phyloP scores from a whole-genome alignment of 169 alveolate species.

The Plasmodium cynomolgi region DNA sequence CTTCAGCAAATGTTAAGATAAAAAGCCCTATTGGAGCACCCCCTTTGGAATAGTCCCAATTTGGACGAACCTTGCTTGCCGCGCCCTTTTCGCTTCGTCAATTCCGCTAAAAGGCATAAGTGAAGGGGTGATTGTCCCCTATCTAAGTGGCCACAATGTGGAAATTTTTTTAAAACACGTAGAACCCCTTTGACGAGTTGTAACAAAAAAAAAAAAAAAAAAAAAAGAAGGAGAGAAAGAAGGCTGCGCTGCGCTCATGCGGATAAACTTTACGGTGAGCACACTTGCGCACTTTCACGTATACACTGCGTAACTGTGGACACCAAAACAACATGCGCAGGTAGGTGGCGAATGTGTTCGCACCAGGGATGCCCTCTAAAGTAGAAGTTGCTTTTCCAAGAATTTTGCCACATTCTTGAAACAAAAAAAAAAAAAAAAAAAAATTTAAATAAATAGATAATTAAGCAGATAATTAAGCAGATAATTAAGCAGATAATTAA shows the following conservation, averaged over 20 bases:
- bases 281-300: background rate
- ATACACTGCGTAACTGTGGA: background rate
- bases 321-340: background rate
- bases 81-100: background rate
- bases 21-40: background rate
- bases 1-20: background rate
- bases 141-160: background rate
- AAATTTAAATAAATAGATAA: background rate
- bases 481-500: background rate
- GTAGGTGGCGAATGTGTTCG: background rate
- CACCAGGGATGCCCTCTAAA: background rate
- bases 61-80: background rate
- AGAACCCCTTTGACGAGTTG: background rate
- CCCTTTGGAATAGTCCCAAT: background rate
- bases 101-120: background rate
- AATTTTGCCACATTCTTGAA: background rate
- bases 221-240: background rate
- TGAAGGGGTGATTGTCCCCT: background rate
- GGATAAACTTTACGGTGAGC: background rate
- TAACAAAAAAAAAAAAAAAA: conserved; percentile 1
- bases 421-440: background rate
- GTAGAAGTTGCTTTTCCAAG: background rate
- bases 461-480: background rate
- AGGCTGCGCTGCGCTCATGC: background rate
- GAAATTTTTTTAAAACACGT: background rate